phyloP scores from a whole-genome alignment of 345 rosid genomes.

The Salix exigua region DNA sequence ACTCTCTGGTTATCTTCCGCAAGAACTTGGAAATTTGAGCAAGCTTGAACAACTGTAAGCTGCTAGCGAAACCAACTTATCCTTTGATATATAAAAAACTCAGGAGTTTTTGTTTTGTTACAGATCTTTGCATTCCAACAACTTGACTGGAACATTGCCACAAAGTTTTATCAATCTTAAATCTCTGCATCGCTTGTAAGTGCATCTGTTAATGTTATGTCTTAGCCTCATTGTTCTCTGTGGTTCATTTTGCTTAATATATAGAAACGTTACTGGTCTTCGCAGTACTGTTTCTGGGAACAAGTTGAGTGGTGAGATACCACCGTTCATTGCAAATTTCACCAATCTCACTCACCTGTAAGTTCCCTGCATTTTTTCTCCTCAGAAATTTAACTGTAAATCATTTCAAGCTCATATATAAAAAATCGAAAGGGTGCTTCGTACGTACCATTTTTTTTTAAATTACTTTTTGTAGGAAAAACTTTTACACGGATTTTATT shows the following conservation, averaged over 20 bases:
- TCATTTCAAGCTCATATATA: no score
- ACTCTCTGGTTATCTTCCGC: conserved; percentile 8
- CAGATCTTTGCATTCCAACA: conserved; percentile 19
- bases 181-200: background rate
- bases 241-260: background rate
- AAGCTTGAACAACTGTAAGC: background rate
- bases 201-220: background rate
- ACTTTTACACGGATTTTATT: no score
- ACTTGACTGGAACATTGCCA: background rate
- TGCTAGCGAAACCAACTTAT: background rate
- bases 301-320: conserved; percentile 1
- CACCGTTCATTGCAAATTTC: conserved; percentile 3
- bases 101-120: background rate
- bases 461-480: no score
- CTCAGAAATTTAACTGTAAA: no score
- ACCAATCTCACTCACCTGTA: background rate
- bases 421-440: no score
- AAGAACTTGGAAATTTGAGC: conserved; percentile 1
- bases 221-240: background rate
- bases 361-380: background rate
- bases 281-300: conserved; percentile 13
- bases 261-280: background rate
- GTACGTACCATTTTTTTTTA: no score
- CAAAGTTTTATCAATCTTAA: background rate
- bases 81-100: no score